These are phyloP conservation scores for Allomyces macrogynus DNA, from an alignment of 192 early-diverging fungal genomes.

Conservation along the genomic window DNA sequence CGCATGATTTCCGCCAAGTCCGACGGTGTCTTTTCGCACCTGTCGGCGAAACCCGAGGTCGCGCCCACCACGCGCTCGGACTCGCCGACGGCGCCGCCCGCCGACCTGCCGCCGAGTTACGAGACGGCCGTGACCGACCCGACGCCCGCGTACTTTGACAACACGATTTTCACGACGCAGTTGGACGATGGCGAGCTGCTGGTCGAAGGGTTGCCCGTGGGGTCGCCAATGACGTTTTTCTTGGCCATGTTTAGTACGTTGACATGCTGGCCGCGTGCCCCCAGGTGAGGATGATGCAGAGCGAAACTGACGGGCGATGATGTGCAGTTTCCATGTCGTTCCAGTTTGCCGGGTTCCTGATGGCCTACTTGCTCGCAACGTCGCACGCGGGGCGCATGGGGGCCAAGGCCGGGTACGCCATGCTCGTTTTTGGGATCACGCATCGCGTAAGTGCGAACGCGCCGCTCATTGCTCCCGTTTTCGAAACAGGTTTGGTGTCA, in stretches of 20 bases:
- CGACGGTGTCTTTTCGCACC: constrained; percentile 28
- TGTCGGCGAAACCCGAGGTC: constrained; percentile 24
- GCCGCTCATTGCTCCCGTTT: constrained; percentile 5
- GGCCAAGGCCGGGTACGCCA: not conserved
- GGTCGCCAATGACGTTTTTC: constrained; percentile 48
- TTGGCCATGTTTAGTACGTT: constrained; percentile 53
- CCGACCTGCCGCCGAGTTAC: constrained; percentile 27
- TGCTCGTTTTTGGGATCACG: not conserved
- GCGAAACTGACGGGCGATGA: not conserved
- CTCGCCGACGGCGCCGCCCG: constrained; percentile 2
- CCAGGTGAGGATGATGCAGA: not conserved
- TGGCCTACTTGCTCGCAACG: constrained; percentile 75
- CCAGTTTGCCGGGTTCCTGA: constrained; percentile 69
- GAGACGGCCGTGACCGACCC: constrained; percentile 53
- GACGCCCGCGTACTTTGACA: constrained; percentile 57
- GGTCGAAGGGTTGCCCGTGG: constrained; percentile 81
- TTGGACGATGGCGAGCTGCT: constrained; percentile 63
- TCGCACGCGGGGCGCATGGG: constrained; percentile 63
- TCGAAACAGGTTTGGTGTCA: constrained; percentile 45
- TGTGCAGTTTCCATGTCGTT: constrained; percentile 48
- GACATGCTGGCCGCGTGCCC: not conserved
- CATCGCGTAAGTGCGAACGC: not conserved
- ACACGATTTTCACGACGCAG: constrained; percentile 47
- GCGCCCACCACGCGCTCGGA: constrained; percentile 1
- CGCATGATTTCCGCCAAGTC: not conserved